Percentiles rank a stretch among this genome's conserved stretches.
phyloP scores from a whole-genome alignment of 345 rosid genomes.

The Laguncularia racemosa region DNA sequence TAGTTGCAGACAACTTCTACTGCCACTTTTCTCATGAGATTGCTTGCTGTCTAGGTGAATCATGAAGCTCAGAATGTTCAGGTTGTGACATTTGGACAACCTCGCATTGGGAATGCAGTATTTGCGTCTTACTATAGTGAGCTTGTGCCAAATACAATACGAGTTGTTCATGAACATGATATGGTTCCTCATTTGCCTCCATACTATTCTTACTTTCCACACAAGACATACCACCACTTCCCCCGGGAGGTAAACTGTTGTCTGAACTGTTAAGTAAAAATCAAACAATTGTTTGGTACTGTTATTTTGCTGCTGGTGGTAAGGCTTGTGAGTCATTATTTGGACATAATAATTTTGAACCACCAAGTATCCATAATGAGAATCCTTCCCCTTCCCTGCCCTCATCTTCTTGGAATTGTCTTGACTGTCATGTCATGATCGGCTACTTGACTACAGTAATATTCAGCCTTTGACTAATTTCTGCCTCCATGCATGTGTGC shows the following conservation, averaged over 20 bases:
- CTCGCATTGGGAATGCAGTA: constrained; percentile 82
- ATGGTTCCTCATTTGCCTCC: constrained; percentile 94
- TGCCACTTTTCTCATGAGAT: too few species aligned
- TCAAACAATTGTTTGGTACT: too few species aligned
- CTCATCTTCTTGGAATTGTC: too few species aligned
- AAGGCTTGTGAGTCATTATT: too few species aligned
- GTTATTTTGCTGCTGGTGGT: too few species aligned
- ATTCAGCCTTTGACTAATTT: not conserved
- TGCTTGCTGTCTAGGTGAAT: constrained; percentile 48
- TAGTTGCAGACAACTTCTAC: too few species aligned
- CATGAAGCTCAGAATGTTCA: constrained; percentile 49
- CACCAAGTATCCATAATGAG: too few species aligned
- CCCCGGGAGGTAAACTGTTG: constrained; percentile 61
- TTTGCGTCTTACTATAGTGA: constrained; percentile 60
- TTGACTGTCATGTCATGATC: too few species aligned
- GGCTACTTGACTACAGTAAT: not conserved
- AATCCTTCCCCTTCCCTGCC: too few species aligned
- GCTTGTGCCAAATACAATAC: constrained; percentile 55
- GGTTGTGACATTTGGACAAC: constrained; percentile 90
- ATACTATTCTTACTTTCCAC: constrained; percentile 53
- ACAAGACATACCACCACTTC: constrained; percentile 91
- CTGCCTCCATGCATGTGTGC: not conserved
- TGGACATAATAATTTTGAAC: too few species aligned
- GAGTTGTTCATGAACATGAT: constrained; percentile 61
- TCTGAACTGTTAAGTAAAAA: too few species aligned